A percentile compares a stretch with the other conserved stretches of the same genome.
phyloP scores from a whole-genome alignment of 1,139 yeast genomes.

The Suhomyces panamericanus region DNA sequence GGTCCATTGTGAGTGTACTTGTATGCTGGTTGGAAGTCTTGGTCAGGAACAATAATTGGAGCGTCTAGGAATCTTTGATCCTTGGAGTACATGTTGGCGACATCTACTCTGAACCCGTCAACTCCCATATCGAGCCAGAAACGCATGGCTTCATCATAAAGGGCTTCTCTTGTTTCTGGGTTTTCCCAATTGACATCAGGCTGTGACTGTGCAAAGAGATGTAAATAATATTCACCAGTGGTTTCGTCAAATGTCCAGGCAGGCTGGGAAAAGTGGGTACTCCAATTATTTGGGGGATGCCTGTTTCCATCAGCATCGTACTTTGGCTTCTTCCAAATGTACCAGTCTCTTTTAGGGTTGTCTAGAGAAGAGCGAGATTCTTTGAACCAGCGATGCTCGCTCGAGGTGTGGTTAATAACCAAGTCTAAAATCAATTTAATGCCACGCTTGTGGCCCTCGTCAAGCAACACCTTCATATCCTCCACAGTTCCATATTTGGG shows the following conservation, averaged over 20 bases:
- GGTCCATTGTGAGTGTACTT: conserved; percentile 46
- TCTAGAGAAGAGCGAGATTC: conserved; percentile 52
- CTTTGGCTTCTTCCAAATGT: conserved; percentile 54
- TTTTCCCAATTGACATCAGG: conserved; percentile 66
- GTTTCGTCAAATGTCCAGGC: conserved; percentile 58
- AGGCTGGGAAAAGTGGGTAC: conserved; percentile 50
- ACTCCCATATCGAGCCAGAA: conserved; percentile 59
- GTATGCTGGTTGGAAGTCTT: conserved; percentile 41
- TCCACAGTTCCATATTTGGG: conserved; percentile 54
- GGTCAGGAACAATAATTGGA: conserved; percentile 44
- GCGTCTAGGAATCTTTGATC: conserved; percentile 49
- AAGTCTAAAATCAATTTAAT: conserved; percentile 55
- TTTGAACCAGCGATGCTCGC: conserved; percentile 58
- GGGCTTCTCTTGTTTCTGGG: conserved; percentile 50
- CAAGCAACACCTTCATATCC: conserved; percentile 51
- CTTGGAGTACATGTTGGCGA: conserved; percentile 55
- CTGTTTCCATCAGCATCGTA: conserved; percentile 49
- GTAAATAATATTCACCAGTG: conserved; percentile 55
- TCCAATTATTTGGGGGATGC: conserved; percentile 60
- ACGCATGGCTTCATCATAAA: conserved; percentile 48
- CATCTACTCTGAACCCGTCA: conserved; percentile 60
- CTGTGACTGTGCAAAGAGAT: conserved; percentile 51
- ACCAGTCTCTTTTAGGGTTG: conserved; percentile 63
- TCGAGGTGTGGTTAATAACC: conserved; percentile 60
- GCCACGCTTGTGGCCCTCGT: conserved; percentile 48